These are phyloP conservation scores for Pontederia crassipes DNA, from an alignment of 176 grass and related monocot genomes.

Conservation along the genomic window DNA sequence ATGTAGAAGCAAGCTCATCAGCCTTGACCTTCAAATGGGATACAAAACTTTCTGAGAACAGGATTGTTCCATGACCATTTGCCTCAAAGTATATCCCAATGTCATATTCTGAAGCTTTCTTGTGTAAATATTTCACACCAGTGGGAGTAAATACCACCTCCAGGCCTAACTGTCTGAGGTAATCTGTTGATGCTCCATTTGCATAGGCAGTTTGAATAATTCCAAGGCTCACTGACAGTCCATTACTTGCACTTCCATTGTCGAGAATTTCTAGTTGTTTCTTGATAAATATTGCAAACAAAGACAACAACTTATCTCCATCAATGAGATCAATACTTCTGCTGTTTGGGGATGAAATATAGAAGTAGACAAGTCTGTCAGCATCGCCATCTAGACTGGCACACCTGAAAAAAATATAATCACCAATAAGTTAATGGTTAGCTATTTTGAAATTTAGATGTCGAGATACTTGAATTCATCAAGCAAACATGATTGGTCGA, in stretches of 20 bases:
- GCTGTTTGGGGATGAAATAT: conserved; percentile 36
- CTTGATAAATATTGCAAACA: conserved; percentile 85
- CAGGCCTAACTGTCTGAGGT: conserved; percentile 54
- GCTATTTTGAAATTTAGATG: conserved; percentile 3
- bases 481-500: neutral
- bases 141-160: conserved; percentile 76
- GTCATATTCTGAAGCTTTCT: conserved; percentile 79
- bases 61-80: conserved; percentile 78
- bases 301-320: conserved; percentile 82
- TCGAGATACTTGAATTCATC: neutral
- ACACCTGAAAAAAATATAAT: conserved; percentile 62
- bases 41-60: conserved; percentile 60
- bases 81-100: conserved; percentile 96
- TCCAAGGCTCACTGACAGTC: conserved; percentile 52
- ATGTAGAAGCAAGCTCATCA: conserved; percentile 27
- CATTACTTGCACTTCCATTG: conserved; percentile 15
- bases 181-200: conserved; percentile 78
- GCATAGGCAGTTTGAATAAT: conserved; percentile 92
- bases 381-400: conserved; percentile 92
- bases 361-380: conserved; percentile 78
- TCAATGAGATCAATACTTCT: conserved; percentile 69
- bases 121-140: conserved; percentile 90
- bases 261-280: conserved; percentile 66
- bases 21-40: conserved; percentile 29
- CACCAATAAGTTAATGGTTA: conserved; percentile 17